Conservation (phyloP, 352 stramenopile genomes). For the Pythium myriotylum region DNA sequence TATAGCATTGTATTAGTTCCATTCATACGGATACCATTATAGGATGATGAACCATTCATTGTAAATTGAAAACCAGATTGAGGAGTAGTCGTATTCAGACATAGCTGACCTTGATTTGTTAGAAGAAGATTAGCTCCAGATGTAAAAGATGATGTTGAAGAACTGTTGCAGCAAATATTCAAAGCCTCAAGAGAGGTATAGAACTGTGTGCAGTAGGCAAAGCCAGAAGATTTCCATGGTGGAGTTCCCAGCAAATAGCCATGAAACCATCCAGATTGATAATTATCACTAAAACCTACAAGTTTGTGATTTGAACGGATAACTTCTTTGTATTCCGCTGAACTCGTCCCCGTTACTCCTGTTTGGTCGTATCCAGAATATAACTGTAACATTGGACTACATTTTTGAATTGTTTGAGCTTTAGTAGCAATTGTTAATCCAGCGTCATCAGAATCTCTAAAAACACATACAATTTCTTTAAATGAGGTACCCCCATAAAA, state of each 20-base stretch:
- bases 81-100: too few relatives aligned
- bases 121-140: too few relatives aligned
- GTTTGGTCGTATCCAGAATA: conserved; percentile 14
- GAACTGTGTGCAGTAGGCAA: too few relatives aligned
- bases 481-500: conserved; percentile 14
- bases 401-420: conserved; percentile 10
- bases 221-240: neutral
- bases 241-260: conserved; percentile 12
- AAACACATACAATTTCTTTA: conserved; percentile 22
- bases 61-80: too few relatives aligned
- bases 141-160: too few relatives aligned
- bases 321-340: neutral
- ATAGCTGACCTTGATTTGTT: too few relatives aligned
- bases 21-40: too few relatives aligned
- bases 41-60: too few relatives aligned
- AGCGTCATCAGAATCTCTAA: conserved; percentile 14
- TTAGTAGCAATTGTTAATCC: conserved; percentile 21
- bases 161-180: too few relatives aligned
- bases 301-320: neutral
- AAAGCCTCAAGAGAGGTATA: too few relatives aligned
- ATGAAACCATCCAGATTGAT: conserved; percentile 17
- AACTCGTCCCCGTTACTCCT: conserved; percentile 12
- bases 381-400: conserved; percentile 9
- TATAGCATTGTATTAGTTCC: too few relatives aligned
- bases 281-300: conserved; percentile 7